Conservation (phyloP, 257 asterid genomes). For the Nicotiana tabacum region DNA sequence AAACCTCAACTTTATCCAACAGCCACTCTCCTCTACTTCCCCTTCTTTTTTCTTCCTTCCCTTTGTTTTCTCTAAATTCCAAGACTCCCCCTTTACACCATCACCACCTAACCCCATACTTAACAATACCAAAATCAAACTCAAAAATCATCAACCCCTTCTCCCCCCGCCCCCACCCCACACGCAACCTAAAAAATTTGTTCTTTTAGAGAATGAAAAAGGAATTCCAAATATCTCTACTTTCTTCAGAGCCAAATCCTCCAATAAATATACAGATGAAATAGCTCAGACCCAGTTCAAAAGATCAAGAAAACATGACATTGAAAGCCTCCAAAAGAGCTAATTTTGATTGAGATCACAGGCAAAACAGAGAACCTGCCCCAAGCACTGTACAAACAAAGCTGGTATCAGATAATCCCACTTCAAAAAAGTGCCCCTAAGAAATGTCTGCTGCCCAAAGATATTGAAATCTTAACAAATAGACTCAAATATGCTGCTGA, state of each 20-base stretch:
- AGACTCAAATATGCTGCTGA: slow-evolving; percentile 8
- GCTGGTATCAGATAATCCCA: neutral
- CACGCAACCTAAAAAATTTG: neutral
- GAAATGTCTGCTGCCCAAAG: slow-evolving; percentile 1
- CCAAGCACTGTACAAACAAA: neutral
- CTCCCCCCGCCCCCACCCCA: neutral
- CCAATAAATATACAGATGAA: neutral
- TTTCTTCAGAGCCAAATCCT: neutral
- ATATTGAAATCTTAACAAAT: slow-evolving; percentile 5
- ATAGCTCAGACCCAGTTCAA: neutral
- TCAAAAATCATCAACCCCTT: slow-evolving; percentile 2
- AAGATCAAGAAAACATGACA: neutral
- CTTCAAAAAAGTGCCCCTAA: slow-evolving; percentile 7
- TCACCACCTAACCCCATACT: slow-evolving; percentile 54
- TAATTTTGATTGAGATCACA: slow-evolving; percentile 17
- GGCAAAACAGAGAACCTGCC: neutral
- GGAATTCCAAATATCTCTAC: neutral
- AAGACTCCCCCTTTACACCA: slow-evolving; percentile 41
- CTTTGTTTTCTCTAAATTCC: slow-evolving; percentile 44
- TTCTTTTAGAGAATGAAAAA: neutral
- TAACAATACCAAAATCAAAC: slow-evolving; percentile 26
- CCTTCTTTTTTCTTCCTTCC: slow-evolving; percentile 32
- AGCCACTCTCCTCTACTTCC: slow-evolving; percentile 33
- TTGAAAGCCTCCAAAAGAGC: neutral
- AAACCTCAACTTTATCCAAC: slow-evolving; percentile 49